These are phyloP conservation scores for Ustilago hordei DNA, from an alignment of 1,284 basidiomycete species.

Conservation along the genomic window DNA sequence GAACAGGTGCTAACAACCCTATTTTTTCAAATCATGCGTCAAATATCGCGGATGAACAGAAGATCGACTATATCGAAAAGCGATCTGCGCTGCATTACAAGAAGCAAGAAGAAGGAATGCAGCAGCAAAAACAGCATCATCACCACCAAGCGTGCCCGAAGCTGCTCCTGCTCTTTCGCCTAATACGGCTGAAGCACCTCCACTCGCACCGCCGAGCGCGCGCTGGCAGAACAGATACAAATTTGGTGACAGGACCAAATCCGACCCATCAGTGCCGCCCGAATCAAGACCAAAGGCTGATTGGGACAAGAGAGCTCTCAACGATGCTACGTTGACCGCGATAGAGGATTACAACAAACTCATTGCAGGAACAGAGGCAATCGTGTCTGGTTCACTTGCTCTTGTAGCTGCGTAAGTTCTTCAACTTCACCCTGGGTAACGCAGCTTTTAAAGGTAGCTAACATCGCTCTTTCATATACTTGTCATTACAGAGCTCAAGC, in stretches of 20 bases:
- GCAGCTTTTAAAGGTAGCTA: background rate
- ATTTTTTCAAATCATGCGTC: background rate
- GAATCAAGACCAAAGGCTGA: background rate
- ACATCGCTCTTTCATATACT: background rate
- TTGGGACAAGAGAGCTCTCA: conserved; percentile 15
- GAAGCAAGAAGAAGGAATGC: background rate
- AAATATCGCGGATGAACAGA: conserved; percentile 1
- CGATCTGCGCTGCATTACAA: background rate
- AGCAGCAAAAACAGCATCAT: too few species aligned
- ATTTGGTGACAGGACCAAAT: background rate
- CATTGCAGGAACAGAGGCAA: conserved; percentile 33
- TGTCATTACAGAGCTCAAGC: conserved; percentile 11
- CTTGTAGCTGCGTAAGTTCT: conserved; percentile 32
- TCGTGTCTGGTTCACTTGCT: conserved; percentile 22
- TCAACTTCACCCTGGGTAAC: background rate
- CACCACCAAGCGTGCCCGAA: background rate
- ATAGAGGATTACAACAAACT: conserved; percentile 49
- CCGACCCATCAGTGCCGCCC: background rate
- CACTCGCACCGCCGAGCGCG: background rate
- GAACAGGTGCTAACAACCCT: background rate
- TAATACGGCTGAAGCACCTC: background rate
- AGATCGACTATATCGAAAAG: conserved; percentile 9
- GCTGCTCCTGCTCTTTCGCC: background rate
- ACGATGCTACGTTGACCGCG: conserved; percentile 28
- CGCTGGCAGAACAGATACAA: background rate